Evolutionary conservation across 2,329 filamentous ascomycete species (phyloP), one percentile per base, ranked within the genome.

Genomic region (Aureobasidium sp.): DNA sequence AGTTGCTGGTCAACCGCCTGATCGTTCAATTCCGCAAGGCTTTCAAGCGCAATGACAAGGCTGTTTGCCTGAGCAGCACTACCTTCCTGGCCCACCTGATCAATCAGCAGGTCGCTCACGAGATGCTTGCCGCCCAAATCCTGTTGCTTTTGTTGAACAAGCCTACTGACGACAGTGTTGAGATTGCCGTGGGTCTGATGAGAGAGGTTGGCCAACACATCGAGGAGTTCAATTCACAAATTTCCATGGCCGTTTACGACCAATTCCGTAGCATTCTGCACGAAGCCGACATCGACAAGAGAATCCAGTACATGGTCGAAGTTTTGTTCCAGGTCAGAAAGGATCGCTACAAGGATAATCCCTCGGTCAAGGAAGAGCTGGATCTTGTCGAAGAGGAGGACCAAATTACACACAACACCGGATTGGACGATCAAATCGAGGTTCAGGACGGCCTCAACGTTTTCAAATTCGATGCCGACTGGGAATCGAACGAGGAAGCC

Each of bases 281-380:
- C 81, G 96, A 99, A 79, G 94, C 94, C 51, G 95, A 96, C 75
- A 97, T 99, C 77, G 95, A 98, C 76, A 98, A 97, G 85, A 88
- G 96, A 70, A 95, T 95, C n/a, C 96, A 99, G 81, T 99, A 98
- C 80, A 97, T 97, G 93, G 95, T 99, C 66, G 96, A 99, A 78
- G 96, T 98, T 8, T 82, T 99, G 50, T 99, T 99, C 78, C 95
- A 99, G 81, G 92, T 98, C 65, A 89, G 96, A 69, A 97, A 98
- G 80, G 95, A 98, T 80, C 92, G 92, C 73, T 99, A 97, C 85
- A 97, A 97, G 82, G 94, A 98, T 74, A 94, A 98, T 73, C 94
- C 91, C 23, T 91, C 94, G 0, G 84, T 98, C 72, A 95, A 91
- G 78, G 95, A 98, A 76, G 96, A 99, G 77, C 83, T 99, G 66